Percentiles rank a stretch among this genome's conserved stretches.
phyloP scores from a whole-genome alignment of 352 stramenopile species.

The Pythium vanterpoolii region DNA sequence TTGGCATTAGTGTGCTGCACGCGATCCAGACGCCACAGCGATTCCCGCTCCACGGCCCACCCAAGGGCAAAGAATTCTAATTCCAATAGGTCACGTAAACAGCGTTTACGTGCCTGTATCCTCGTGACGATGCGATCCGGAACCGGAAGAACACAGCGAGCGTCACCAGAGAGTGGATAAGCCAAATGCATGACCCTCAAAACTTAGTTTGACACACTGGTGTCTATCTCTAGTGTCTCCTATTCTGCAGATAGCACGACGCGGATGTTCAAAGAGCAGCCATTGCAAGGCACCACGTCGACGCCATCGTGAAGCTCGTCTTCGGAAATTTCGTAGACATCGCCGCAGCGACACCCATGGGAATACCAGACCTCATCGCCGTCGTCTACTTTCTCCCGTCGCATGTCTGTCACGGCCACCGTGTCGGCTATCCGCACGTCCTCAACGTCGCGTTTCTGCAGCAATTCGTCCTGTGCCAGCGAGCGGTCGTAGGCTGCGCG shows the following conservation, averaged over 20 bases:
- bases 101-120: not conserved
- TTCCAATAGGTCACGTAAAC: not conserved
- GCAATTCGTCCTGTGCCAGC: slow-evolving; percentile 33
- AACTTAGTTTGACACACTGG: not conserved
- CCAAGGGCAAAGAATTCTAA: slow-evolving; percentile 82
- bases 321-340: slow-evolving; percentile 63
- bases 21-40: slow-evolving; percentile 74
- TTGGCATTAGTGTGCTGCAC: slow-evolving; percentile 63
- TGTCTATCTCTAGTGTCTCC: slow-evolving; percentile 3
- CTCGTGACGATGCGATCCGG: not conserved
- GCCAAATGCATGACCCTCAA: slow-evolving; percentile 16
- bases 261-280: slow-evolving; percentile 79
- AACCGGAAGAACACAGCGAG: not conserved
- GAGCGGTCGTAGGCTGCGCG: slow-evolving; percentile 54
- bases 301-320: slow-evolving; percentile 61
- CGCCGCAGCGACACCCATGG: slow-evolving; percentile 66
- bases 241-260: slow-evolving; percentile 26
- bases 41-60: slow-evolving; percentile 68
- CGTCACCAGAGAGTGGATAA: not conserved
- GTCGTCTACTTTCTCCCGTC: slow-evolving; percentile 31
- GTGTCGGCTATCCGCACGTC: slow-evolving; percentile 62
- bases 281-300: slow-evolving; percentile 70
- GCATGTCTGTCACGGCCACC: slow-evolving; percentile 47
- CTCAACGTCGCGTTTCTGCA: slow-evolving; percentile 37
- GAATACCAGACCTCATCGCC: slow-evolving; percentile 47